Base-by-base conservation (phyloP, 306 rosid genomes). In the Morella rubra region DNA sequence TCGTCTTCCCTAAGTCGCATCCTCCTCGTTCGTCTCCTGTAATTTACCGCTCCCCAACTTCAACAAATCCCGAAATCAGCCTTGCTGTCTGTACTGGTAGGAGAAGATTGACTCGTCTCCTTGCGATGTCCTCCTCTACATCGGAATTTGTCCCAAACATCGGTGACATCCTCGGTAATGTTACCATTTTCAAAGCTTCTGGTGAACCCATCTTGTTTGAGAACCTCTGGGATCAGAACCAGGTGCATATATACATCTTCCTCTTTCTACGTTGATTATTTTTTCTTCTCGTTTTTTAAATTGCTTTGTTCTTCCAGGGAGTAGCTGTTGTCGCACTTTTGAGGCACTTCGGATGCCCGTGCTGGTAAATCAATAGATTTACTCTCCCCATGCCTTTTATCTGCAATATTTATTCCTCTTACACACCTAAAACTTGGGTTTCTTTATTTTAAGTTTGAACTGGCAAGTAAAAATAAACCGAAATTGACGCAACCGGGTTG, bases 321-420 rank as follows among this genome's bases (percentile, higher is more conserved):
- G 58, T 92, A 24, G 95, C 90, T 80, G 93, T 90, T 80, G 96
- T 94, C 85, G 97, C 96, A 14, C 89, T 94, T 20, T 79, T 94
- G 85, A 92, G 96, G 85, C 97, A 92, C 82, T 94, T 90, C 80
- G 98, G 96, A 81, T 94, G 98, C 82, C 71, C 76, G 61, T 94
- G 97, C 88, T 92, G 97, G 98, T 90, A 86, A 87, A 56, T 77
- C 62, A 72, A 6, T 9, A 20, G 8, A 20, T 59, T 20, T 24
- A 73, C 59, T 72, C 51, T 78, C 44, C 14, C 6, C 53, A 71
- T 70, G 58, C 16, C n/a, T 44, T 46, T 59, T 14, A 52, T 76
- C 14, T 24, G 44, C 50, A 45, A 51, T 74, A 4, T 18, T 32
- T 13, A 8, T 79, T 8, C 10, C 18, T 66, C 8, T 44, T 8